Conservation (phyloP, 352 stramenopile species). For the Phytophthora syringae region DNA sequence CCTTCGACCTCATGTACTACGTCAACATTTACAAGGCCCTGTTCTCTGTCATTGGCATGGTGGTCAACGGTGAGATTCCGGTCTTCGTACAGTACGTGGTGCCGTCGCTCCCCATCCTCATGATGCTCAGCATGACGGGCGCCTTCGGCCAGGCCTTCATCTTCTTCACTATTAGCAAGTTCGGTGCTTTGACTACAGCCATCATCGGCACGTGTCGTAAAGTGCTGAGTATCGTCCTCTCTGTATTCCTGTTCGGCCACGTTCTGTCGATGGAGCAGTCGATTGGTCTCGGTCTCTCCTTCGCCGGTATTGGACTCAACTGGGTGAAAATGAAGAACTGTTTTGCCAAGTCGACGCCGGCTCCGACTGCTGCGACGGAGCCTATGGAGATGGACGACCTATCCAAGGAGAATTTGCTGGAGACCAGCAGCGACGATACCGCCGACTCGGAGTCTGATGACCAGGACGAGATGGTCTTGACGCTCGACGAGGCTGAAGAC, state of each 20-base stretch:
- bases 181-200: constrained; percentile 82
- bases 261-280: constrained; percentile 72
- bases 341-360: constrained; percentile 40
- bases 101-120: constrained; percentile 63
- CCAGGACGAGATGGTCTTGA: constrained; percentile 31
- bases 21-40: constrained; percentile 87
- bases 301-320: constrained; percentile 80
- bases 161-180: constrained; percentile 90
- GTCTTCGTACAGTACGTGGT: constrained; percentile 68
- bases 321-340: constrained; percentile 73
- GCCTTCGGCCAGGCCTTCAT: constrained; percentile 86
- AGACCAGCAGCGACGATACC: constrained; percentile 72
- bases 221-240: constrained; percentile 86
- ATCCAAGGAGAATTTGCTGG: constrained; percentile 59
- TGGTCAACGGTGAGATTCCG: constrained; percentile 72
- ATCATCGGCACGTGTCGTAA: constrained; percentile 90
- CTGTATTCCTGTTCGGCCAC: constrained; percentile 84
- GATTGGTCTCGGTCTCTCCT: constrained; percentile 66
- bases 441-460: constrained; percentile 69
- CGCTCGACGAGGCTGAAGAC: constrained; percentile 30
- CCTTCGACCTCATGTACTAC: constrained; percentile 90
- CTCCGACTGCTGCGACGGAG: constrained; percentile 17
- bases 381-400: constrained; percentile 37
- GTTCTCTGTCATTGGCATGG: constrained; percentile 73
- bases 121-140: constrained; percentile 79